Evolutionary conservation across 116 monocot species (phyloP), one percentile per base, ranked within the genome.

Genomic region (Papilionanthe hybrid): DNA sequence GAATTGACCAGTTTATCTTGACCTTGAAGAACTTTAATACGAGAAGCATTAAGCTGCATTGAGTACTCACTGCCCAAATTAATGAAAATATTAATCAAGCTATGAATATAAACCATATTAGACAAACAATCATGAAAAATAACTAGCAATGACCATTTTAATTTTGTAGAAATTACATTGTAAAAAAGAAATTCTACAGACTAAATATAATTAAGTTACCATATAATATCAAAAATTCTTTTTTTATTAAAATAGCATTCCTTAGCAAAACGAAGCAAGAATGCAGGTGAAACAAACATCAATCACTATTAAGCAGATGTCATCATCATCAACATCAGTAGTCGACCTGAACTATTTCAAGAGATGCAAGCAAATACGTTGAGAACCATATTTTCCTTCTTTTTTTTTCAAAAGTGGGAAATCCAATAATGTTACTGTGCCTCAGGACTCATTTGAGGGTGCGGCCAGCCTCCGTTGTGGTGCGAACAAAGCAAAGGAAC

Each of bases 41-140:
- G 90, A 72, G 96, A 96, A 79, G 90, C 96, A 91, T 96, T 96
- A 78, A 96, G 83, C 88, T 96, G 96, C 96, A 91, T 96, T 57
- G 96, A 96, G 41, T 96, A 96, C 79, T 96, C 96, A 69, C 96
- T 96, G 85, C 80, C 83, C 42, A 57, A 78, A 79, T 37, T n/a
- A 79, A 82, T 28, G 47, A 55, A 72, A 19, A n/a, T 43, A 4
- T 42, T 23, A 42, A 73, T 73, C 44, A n/a, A 42, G 73, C 22
- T 7, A 44, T 44, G 20, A 73, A 73, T 73, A 43, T 43, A 42
- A 43, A 42, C 7, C 20, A 44, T 20, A 7, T 0, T 37, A 32
- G 25, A 15, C 5, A 44, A 20, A 44, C 15, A 73, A 43, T 23
- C 5, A 22, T 45, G 22, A 22, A 73, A n/a, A 73, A 73, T 10